Evolutionary conservation across 2,329 filamentous ascomycete genomes (phyloP).

Genomic region (Alternaria dauci): DNA sequence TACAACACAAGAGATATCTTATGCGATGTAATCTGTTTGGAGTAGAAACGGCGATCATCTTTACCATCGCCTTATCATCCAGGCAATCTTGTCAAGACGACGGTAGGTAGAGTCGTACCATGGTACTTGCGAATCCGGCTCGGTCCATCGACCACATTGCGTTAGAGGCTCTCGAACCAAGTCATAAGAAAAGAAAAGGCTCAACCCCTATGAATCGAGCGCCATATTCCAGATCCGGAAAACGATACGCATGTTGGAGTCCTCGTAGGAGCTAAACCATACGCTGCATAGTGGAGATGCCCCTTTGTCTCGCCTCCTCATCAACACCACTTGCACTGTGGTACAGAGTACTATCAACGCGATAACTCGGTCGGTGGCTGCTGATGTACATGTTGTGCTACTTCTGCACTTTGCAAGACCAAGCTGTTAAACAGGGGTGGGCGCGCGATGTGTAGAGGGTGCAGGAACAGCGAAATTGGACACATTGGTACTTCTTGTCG

Average conservation of each 20-base stretch:
- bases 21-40: neutral
- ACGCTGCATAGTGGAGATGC: neutral
- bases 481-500: neutral
- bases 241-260: conserved; percentile 1
- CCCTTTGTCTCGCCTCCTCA: conserved; percentile 2
- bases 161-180: neutral
- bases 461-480: neutral
- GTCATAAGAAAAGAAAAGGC: neutral
- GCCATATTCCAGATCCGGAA: neutral
- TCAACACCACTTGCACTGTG: conserved; percentile 1
- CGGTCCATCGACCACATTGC: conserved; percentile 4
- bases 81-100: neutral
- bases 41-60: too few species aligned
- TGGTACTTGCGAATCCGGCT: conserved; percentile 1
- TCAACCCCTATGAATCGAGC: neutral
- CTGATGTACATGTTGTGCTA: neutral
- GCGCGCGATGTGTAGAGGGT: neutral
- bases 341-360: conserved; percentile 3
- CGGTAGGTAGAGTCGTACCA: neutral
- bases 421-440: neutral
- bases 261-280: neutral
- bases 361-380: neutral
- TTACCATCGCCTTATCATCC: neutral
- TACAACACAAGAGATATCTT: neutral
- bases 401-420: neutral